Percentiles rank a stretch among this genome's conserved stretches.
Evolutionary conservation across 768 basidiomycete genomes (phyloP).

Genomic region (Boletus barrowsii): DNA sequence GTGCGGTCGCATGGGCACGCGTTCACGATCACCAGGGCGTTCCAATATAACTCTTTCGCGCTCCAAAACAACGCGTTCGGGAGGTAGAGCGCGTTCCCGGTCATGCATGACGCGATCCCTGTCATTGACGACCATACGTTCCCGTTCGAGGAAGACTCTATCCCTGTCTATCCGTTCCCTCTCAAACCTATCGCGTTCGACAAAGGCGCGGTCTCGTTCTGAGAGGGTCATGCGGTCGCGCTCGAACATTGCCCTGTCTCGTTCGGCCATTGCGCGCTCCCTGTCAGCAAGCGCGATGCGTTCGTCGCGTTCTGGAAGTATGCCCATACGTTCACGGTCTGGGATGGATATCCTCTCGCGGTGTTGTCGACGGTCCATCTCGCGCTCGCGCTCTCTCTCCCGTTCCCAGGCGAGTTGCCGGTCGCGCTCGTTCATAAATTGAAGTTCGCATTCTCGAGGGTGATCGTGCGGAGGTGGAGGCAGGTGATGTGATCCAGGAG

Average conservation of each 20-base stretch:
- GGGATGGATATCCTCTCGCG: constrained; percentile 22
- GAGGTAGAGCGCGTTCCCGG: constrained; percentile 19
- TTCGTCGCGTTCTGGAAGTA: constrained; percentile 24
- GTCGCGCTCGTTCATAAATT: constrained; percentile 20
- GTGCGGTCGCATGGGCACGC: constrained; percentile 19
- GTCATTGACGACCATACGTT: constrained; percentile 22
- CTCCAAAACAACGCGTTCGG: constrained; percentile 17
- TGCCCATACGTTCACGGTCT: constrained; percentile 22
- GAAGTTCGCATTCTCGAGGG: constrained; percentile 24
- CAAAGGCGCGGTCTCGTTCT: constrained; percentile 21
- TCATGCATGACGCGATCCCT: constrained; percentile 25
- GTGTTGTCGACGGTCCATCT: constrained; percentile 27
- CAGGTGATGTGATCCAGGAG: constrained; percentile 17
- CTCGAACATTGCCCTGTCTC: constrained; percentile 22
- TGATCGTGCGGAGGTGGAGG: constrained; percentile 23
- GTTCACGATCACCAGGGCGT: constrained; percentile 26
- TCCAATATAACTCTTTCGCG: constrained; percentile 23
- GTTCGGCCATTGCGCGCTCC: constrained; percentile 22
- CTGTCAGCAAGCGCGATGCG: constrained; percentile 17
- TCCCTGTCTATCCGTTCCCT: constrained; percentile 27
- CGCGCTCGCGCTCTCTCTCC: constrained; percentile 25
- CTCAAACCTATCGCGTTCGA: constrained; percentile 23
- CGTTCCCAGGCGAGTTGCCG: constrained; percentile 29
- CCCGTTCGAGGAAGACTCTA: constrained; percentile 19
- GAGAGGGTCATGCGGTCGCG: constrained; percentile 20